phyloP scores from a whole-genome alignment of 805 yeast species.

The Teunomyces lycoperdinae region DNA sequence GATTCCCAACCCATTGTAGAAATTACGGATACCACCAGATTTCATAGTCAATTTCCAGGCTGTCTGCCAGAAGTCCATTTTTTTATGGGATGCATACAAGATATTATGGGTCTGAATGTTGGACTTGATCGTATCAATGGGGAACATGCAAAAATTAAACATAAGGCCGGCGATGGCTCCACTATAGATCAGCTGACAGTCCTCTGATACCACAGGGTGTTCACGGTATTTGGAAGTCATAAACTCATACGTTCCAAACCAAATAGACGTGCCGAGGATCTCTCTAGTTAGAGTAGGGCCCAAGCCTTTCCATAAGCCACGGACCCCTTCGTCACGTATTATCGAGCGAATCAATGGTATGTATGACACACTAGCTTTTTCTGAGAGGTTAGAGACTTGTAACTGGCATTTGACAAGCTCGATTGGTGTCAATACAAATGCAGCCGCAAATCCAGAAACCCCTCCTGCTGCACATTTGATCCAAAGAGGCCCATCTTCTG shows the following conservation, averaged over 20 bases:
- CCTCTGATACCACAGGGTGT: slow-evolving; percentile 16
- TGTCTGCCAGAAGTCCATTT: not conserved
- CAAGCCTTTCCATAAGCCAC: slow-evolving; percentile 87
- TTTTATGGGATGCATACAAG: slow-evolving; percentile 10
- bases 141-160: slow-evolving; percentile 78
- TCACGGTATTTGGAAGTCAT: slow-evolving; percentile 1
- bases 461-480: slow-evolving; percentile 69
- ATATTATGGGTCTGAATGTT: slow-evolving; percentile 67
- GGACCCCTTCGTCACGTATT: slow-evolving; percentile 50
- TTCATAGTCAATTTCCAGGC: slow-evolving; percentile 8
- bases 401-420: slow-evolving; percentile 85
- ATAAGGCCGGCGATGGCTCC: slow-evolving; percentile 88
- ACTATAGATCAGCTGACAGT: slow-evolving; percentile 59
- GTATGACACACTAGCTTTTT: slow-evolving; percentile 27
- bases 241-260: slow-evolving; percentile 89
- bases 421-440: slow-evolving; percentile 86
- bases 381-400: slow-evolving; percentile 55
- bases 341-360: slow-evolving; percentile 35
- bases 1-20: slow-evolving; percentile 83
- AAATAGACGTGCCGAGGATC: slow-evolving; percentile 84
- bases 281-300: slow-evolving; percentile 78
- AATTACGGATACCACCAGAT: slow-evolving; percentile 62
- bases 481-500: slow-evolving; percentile 32
- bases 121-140: slow-evolving; percentile 88
- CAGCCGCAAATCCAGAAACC: slow-evolving; percentile 75